A percentile compares a stretch with the other conserved stretches of the same genome.
Evolutionary conservation across 257 asterid genomes (phyloP).

Genomic region (Nyctanthes arbortristis): DNA sequence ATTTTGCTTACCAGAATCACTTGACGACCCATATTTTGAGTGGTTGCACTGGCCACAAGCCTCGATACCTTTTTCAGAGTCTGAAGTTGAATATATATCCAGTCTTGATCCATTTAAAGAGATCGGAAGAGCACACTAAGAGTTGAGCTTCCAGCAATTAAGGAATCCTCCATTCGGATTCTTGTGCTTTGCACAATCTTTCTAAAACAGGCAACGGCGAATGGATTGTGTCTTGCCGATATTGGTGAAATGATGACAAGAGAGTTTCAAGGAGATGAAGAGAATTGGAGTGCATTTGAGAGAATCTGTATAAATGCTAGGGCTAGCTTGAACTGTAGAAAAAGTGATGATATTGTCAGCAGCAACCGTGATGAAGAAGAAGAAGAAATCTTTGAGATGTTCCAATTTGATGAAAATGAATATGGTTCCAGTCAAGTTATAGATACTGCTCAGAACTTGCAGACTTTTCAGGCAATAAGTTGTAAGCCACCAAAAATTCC

Average conservation of each 20-base stretch:
- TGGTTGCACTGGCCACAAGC: conserved; percentile 99
- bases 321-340: conserved; percentile 36
- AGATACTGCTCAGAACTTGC: conserved; percentile 18
- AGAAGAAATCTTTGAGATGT: conserved; percentile 36
- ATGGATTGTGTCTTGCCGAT: conserved; percentile 78
- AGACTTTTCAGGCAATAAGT: conserved; percentile 31
- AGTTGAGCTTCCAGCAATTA: conserved; percentile 62
- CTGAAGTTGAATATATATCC: conserved; percentile 69
- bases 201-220: conserved; percentile 62
- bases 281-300: conserved; percentile 70
- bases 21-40: conserved; percentile 94
- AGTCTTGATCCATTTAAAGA: conserved; percentile 77
- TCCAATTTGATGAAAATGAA: conserved; percentile 45
- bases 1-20: conserved; percentile 86
- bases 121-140: conserved; percentile 66
- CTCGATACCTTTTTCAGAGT: conserved; percentile 74
- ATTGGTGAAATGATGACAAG: conserved; percentile 95
- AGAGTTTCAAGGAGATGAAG: conserved; percentile 62
- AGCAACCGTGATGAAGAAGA: conserved; percentile 31
- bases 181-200: conserved; percentile 80
- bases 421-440: conserved; percentile 24
- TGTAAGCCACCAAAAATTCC: conserved; percentile 55
- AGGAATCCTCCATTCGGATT: conserved; percentile 76
- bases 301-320: conserved; percentile 63
- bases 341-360: conserved; percentile 24